Conservation (phyloP, 1,284 basidiomycete genomes). For the Fomes fomentarius region DNA sequence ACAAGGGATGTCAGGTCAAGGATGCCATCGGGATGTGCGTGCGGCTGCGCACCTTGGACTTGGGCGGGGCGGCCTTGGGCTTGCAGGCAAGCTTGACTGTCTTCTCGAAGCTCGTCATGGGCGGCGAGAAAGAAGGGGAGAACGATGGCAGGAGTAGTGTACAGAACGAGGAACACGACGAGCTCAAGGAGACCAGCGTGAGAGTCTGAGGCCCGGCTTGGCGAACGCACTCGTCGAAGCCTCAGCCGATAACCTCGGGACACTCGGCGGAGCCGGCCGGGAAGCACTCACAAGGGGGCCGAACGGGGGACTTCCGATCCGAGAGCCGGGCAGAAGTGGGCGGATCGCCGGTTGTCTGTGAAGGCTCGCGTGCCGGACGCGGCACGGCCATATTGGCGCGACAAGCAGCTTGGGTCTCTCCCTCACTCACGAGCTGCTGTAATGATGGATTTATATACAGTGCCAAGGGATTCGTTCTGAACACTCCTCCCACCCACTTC, state of each 20-base stretch:
- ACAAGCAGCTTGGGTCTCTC: too few species aligned
- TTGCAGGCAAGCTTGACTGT: constrained; percentile 92
- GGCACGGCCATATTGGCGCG: background rate
- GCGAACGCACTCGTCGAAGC: too few species aligned
- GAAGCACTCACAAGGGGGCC: background rate
- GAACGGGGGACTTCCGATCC: too few species aligned
- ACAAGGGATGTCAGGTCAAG: constrained; percentile 7
- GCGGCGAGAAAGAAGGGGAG: constrained; percentile 10
- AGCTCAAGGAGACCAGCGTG: constrained; percentile 4
- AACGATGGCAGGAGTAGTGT: constrained; percentile 14
- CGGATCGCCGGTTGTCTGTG: background rate
- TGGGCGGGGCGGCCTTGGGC: constrained; percentile 92
- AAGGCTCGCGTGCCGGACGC: background rate
- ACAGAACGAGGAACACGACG: constrained; percentile 16
- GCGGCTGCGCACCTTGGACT: constrained; percentile 72
- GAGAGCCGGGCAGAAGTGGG: too few species aligned
- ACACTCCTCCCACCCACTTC: background rate
- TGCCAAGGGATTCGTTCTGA: background rate
- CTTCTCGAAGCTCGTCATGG: constrained; percentile 83
- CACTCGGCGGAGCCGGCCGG: constrained; percentile 2
- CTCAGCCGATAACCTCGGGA: too few species aligned
- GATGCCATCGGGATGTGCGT: background rate
- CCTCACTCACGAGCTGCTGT: too few species aligned
- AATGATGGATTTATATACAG: background rate
- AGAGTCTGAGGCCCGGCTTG: too few species aligned